These are phyloP conservation scores for Phaffia rhodozyma DNA, from an alignment of 1,284 basidiomycete species.

Conservation along the genomic window DNA sequence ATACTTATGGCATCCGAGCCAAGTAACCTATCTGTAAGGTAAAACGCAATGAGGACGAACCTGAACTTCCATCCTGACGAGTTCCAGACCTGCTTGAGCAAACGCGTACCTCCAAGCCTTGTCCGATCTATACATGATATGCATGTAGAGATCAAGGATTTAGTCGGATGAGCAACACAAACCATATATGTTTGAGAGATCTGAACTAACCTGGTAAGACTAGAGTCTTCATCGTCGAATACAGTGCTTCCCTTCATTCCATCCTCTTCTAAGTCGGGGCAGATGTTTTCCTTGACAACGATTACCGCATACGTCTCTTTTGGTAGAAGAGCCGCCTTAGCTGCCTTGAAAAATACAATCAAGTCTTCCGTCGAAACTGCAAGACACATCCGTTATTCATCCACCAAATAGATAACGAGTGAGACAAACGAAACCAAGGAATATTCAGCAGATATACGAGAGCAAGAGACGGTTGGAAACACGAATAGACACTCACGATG, in stretches of 20 bases:
- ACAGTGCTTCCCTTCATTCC: constrained; percentile 44
- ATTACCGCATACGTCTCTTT: constrained; percentile 42
- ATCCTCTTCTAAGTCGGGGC: constrained; percentile 43
- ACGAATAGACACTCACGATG: constrained; percentile 16
- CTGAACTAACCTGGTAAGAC: constrained; percentile 57
- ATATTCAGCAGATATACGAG: no score
- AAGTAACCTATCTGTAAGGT: not conserved
- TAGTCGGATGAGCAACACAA: not conserved
- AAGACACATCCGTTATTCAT: not conserved
- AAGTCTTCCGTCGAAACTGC: constrained; percentile 60
- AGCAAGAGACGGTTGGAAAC: no score
- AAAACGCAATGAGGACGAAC: not conserved
- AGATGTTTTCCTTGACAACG: constrained; percentile 86
- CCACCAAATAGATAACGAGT: not conserved
- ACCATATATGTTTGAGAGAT: not conserved
- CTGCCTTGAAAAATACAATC: constrained; percentile 56
- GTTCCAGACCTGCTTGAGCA: constrained; percentile 28
- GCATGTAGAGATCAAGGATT: not conserved
- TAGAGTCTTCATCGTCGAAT: constrained; percentile 78
- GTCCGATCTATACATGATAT: constrained; percentile 52
- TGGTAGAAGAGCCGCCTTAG: constrained; percentile 44
- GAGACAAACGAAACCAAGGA: not conserved
- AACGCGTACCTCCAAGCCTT: constrained; percentile 67
- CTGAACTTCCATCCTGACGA: constrained; percentile 30
- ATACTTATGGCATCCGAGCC: not conserved